Evolutionary conservation across 2,329 filamentous ascomycete species (phyloP).

Genomic region (Trichoderma polysporum): DNA sequence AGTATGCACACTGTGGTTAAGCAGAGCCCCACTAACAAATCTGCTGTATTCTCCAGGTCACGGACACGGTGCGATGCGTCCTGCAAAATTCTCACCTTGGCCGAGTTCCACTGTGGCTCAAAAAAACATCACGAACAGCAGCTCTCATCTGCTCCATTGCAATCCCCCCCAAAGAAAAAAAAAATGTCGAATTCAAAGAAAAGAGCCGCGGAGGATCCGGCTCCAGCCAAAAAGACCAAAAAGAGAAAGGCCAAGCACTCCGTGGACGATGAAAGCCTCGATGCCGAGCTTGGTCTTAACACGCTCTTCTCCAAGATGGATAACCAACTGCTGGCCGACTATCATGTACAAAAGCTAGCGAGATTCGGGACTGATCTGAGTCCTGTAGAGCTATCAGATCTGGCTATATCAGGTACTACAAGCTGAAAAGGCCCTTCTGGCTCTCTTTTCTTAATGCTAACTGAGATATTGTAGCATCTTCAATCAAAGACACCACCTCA

Average conservation of each 20-base stretch:
- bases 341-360: constrained; percentile 75
- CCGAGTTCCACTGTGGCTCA: neutral
- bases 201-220: constrained; percentile 53
- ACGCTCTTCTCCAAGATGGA: constrained; percentile 80
- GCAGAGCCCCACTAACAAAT: fast-evolving
- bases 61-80: neutral
- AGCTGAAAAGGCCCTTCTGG: too few relatives aligned
- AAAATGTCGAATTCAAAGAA: constrained; percentile 50
- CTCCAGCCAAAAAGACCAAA: constrained; percentile 46
- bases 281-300: constrained; percentile 74
- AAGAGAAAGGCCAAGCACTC: constrained; percentile 54
- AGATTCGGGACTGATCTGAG: constrained; percentile 80
- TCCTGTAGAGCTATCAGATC: constrained; percentile 78
- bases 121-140: neutral
- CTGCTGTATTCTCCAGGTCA: neutral
- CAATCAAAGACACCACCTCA: constrained; percentile 76
- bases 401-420: constrained; percentile 73
- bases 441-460: constrained; percentile 13
- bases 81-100: constrained; percentile 18
- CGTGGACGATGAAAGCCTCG: constrained; percentile 57
- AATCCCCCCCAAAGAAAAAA: neutral
- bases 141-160: neutral
- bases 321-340: constrained; percentile 76
- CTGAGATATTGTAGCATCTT: constrained; percentile 53
- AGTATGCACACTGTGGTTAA: neutral